Percentiles rank a stretch among this genome's conserved stretches.
phyloP scores from a whole-genome alignment of 2,329 filamentous ascomycete genomes.

The Trichoderma gracile region DNA sequence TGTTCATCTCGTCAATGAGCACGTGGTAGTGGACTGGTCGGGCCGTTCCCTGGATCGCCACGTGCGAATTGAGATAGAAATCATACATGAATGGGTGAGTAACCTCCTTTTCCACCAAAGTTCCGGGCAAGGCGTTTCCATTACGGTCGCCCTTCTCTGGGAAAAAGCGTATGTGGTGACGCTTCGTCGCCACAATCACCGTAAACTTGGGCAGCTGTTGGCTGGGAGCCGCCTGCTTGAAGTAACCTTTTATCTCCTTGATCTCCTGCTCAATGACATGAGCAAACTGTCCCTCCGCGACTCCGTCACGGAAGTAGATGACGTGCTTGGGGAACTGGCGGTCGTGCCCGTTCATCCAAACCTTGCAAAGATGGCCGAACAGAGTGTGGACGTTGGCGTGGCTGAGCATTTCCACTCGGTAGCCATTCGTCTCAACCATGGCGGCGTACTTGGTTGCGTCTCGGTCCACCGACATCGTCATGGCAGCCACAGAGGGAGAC shows the following conservation, averaged over 20 bases:
- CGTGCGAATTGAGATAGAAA: slow-evolving; percentile 66
- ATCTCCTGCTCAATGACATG: slow-evolving; percentile 82
- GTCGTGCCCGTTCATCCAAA: slow-evolving; percentile 63
- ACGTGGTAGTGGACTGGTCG: slow-evolving; percentile 92
- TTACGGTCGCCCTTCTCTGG: slow-evolving; percentile 72
- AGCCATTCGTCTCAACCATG: slow-evolving; percentile 78
- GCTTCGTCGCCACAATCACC: slow-evolving; percentile 86
- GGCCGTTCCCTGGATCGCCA: slow-evolving; percentile 89
- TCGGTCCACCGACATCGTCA: slow-evolving; percentile 78
- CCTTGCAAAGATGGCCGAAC: slow-evolving; percentile 61
- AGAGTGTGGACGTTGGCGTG: slow-evolving; percentile 65
- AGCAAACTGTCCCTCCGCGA: slow-evolving; percentile 81
- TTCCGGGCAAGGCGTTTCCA: slow-evolving; percentile 81
- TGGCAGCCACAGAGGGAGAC: slow-evolving; percentile 77
- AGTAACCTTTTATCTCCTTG: slow-evolving; percentile 62
- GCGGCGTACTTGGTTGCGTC: slow-evolving; percentile 75
- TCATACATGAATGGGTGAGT: slow-evolving; percentile 90
- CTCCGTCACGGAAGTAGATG: slow-evolving; percentile 91
- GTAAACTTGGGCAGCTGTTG: slow-evolving; percentile 65
- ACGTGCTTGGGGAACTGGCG: slow-evolving; percentile 63
- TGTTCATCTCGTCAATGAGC: slow-evolving; percentile 75
- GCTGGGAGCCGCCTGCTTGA: slow-evolving; percentile 46
- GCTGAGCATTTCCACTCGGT: slow-evolving; percentile 75
- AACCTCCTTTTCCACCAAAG: slow-evolving; percentile 83
- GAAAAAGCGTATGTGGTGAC: slow-evolving; percentile 93